Conservation (phyloP, 371 early-diverging fungal genomes). For the Lichtheimia ramosa region DNA sequence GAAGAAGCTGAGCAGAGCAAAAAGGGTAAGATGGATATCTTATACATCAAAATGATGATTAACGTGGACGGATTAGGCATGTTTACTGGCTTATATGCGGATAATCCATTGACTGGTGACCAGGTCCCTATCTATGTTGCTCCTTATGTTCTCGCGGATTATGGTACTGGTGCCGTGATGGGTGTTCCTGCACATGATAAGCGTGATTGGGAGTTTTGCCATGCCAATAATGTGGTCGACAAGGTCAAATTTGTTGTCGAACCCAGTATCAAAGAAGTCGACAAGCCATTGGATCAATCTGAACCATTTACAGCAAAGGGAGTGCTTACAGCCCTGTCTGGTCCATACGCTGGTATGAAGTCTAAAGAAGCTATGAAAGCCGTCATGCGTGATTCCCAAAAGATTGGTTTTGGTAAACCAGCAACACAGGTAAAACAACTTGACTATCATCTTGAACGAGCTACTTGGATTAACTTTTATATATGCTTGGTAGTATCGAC, state of each 20-base stretch:
- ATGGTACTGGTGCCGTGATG: conserved; percentile 89
- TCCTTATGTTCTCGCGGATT: conserved; percentile 77
- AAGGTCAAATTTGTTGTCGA: conserved; percentile 51
- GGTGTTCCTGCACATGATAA: conserved; percentile 85
- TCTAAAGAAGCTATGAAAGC: conserved; percentile 61
- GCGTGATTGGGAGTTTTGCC: conserved; percentile 74
- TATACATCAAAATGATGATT: neutral
- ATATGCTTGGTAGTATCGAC: conserved; percentile 53
- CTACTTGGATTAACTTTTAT: no score
- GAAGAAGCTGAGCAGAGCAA: conserved; percentile 51
- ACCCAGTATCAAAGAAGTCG: conserved; percentile 35
- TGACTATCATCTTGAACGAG: neutral
- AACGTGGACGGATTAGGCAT: conserved; percentile 32
- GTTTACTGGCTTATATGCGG: conserved; percentile 67
- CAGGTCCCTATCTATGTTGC: conserved; percentile 76
- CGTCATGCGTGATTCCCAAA: conserved; percentile 54
- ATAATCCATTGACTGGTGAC: conserved; percentile 64
- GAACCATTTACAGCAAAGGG: conserved; percentile 58
- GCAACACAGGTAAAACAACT: conserved; percentile 46
- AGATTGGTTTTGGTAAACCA: conserved; percentile 48
- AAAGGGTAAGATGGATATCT: conserved; percentile 23
- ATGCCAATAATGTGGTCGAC: conserved; percentile 42
- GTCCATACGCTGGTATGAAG: conserved; percentile 57
- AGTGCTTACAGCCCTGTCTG: conserved; percentile 53
- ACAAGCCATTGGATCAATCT: conserved; percentile 6